phyloP scores from a whole-genome alignment of 2,329 filamentous ascomycete species.

The Talaromyces sp. region DNA sequence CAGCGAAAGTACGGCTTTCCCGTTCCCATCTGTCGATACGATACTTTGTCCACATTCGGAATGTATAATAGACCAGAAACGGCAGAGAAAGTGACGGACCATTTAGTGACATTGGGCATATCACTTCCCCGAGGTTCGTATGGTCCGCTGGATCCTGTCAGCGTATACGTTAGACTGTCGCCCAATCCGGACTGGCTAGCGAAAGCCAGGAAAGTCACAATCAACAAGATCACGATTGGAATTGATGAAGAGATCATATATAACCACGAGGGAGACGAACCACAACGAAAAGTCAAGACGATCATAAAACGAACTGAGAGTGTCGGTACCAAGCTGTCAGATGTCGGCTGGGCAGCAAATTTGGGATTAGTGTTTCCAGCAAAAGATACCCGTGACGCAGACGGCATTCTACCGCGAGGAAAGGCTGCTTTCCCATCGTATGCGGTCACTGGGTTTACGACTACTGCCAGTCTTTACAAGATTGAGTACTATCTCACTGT shows the following conservation, averaged over 20 bases:
- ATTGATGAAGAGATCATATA: constrained; percentile 99
- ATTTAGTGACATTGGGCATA: constrained; percentile 85
- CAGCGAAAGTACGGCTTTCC: constrained; percentile 91
- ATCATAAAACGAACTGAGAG: constrained; percentile 78
- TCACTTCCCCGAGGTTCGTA: constrained; percentile 95
- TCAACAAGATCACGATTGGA: constrained; percentile 86
- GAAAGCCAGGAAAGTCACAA: constrained; percentile 88
- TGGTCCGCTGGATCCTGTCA: constrained; percentile 89
- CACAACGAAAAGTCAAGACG: constrained; percentile 82
- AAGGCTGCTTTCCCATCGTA: constrained; percentile 88
- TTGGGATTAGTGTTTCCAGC: constrained; percentile 85
- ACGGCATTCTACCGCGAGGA: constrained; percentile 80
- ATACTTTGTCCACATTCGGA: constrained; percentile 95
- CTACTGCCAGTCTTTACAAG: constrained; percentile 90
- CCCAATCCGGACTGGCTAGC: constrained; percentile 88
- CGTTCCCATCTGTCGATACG: constrained; percentile 86
- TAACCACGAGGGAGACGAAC: constrained; percentile 95
- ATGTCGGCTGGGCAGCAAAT: constrained; percentile 89
- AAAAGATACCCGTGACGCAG: constrained; percentile 79
- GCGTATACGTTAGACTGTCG: constrained; percentile 89
- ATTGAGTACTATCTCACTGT: constrained; percentile 96
- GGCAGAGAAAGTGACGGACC: constrained; percentile 80
- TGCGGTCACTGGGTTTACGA: constrained; percentile 85
- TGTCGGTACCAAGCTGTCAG: constrained; percentile 80
- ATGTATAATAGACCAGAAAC: constrained; percentile 98